phyloP scores from a whole-genome alignment of 1,284 basidiomycete genomes.

The Ustilago tritici region DNA sequence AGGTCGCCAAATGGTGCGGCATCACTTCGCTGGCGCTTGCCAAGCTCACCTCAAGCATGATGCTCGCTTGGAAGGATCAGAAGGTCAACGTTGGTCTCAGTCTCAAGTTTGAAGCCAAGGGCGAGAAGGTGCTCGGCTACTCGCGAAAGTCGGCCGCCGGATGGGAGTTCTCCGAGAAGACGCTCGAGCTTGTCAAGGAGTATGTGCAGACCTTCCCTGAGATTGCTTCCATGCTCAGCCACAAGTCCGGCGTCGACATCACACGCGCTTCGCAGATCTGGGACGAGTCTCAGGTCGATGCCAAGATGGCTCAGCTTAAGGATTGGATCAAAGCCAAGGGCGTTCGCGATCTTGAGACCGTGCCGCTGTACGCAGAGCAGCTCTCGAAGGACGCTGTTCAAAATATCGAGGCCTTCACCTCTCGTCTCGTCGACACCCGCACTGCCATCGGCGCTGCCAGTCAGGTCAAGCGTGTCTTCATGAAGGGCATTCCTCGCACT shows the following conservation, averaged over 20 bases:
- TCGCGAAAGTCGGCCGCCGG: constrained; percentile 83
- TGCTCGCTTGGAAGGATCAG: constrained; percentile 79
- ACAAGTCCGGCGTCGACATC: constrained; percentile 74
- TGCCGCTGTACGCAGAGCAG: constrained; percentile 91
- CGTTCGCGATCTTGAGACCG: constrained; percentile 89
- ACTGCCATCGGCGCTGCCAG: constrained; percentile 73
- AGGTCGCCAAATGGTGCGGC: constrained; percentile 55
- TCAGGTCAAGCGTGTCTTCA: constrained; percentile 87
- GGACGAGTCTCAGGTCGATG: constrained; percentile 76
- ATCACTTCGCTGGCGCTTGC: constrained; percentile 73
- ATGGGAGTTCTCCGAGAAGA: constrained; percentile 95
- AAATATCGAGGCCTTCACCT: constrained; percentile 77
- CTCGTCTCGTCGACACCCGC: constrained; percentile 73
- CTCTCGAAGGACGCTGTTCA: constrained; percentile 77
- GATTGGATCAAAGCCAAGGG: constrained; percentile 88
- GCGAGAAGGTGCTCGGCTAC: constrained; percentile 95
- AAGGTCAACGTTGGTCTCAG: constrained; percentile 93
- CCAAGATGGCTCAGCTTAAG: constrained; percentile 81
- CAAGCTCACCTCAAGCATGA: constrained; percentile 90
- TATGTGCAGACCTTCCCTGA: constrained; percentile 75
- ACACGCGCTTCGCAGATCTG: constrained; percentile 81
- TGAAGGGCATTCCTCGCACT: constrained; percentile 92
- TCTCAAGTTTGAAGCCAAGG: constrained; percentile 95
- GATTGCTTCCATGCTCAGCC: constrained; percentile 50
- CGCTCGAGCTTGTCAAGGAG: constrained; percentile 82